These are phyloP conservation scores for Trametes villosa DNA, from an alignment of 768 basidiomycete genomes.

Conservation along the genomic window DNA sequence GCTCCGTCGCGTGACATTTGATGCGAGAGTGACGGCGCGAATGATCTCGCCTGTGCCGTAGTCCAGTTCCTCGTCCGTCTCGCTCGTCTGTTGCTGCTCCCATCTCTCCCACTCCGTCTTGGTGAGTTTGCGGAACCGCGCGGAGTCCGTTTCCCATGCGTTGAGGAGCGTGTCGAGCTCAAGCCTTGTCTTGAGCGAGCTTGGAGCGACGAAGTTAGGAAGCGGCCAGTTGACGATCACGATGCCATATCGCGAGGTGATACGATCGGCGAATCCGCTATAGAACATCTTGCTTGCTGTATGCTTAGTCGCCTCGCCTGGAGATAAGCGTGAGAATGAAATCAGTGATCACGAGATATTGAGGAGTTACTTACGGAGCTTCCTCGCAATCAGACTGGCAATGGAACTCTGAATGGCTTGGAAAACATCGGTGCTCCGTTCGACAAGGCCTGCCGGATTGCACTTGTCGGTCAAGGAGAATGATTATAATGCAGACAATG, in stretches of 20 bases:
- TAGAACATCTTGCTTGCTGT: constrained; percentile 25
- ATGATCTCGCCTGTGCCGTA: no score
- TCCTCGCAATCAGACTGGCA: not conserved
- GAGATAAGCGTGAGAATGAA: not conserved
- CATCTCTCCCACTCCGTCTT: not conserved
- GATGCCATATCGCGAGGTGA: constrained; percentile 23
- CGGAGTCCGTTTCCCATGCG: constrained; percentile 23
- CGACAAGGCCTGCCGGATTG: not conserved
- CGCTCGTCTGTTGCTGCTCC: not conserved
- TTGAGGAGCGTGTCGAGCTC: constrained; percentile 25
- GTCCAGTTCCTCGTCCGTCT: no score
- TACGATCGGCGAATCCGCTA: constrained; percentile 21
- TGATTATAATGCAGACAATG: not conserved
- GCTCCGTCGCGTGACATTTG: no score
- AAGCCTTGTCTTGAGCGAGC: constrained; percentile 12
- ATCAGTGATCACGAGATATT: no score
- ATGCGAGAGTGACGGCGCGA: no score
- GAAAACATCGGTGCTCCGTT: not conserved
- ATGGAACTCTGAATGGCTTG: not conserved
- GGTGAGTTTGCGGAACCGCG: constrained; percentile 25
- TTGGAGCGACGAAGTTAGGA: constrained; percentile 21
- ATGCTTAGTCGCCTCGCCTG: not conserved
- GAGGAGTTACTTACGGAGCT: not conserved
- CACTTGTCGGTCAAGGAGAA: not conserved
- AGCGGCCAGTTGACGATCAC: constrained; percentile 30